These are phyloP conservation scores for Colletotrichum orbiculare DNA, from an alignment of 2,329 filamentous ascomycete genomes.

Conservation along the genomic window DNA sequence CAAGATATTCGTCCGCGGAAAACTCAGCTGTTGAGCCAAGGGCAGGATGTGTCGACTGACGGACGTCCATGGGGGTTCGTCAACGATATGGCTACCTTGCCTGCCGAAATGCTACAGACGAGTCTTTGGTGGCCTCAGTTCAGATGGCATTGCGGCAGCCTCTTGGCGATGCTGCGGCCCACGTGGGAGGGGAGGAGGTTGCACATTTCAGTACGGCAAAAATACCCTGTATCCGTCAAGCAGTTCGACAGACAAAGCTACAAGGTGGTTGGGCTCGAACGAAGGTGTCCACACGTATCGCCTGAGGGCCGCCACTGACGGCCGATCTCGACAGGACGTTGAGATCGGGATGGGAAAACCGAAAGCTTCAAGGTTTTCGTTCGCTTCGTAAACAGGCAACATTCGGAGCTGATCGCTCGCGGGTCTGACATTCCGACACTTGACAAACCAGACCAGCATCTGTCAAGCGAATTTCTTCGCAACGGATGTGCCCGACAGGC, in stretches of 20 bases:
- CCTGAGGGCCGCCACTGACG: conserved; percentile 7
- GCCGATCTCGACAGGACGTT: conserved; percentile 23
- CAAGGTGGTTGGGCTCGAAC: neutral
- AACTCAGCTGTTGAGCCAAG: neutral
- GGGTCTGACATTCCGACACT: neutral
- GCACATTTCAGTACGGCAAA: neutral
- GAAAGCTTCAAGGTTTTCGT: conserved; percentile 14
- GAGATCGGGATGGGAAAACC: conserved; percentile 24
- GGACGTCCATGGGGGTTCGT: conserved; percentile 1
- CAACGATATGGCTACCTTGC: neutral
- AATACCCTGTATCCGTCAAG: conserved; percentile 1
- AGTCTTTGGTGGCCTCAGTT: conserved; percentile 20
- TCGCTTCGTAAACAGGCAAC: neutral
- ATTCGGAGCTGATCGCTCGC: conserved; percentile 7
- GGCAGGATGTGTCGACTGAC: neutral
- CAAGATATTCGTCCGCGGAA: neutral
- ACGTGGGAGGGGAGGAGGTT: conserved; percentile 14
- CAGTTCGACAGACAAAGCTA: conserved; percentile 2
- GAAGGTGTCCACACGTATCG: conserved; percentile 15
- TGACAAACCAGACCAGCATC: conserved; percentile 1
- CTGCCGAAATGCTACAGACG: neutral
- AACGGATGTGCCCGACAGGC: conserved; percentile 15
- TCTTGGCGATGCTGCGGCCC: conserved; percentile 20
- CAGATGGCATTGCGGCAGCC: conserved; percentile 22
- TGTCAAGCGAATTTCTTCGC: neutral